A percentile compares a stretch with the other conserved stretches of the same genome.
These are phyloP conservation scores for Bruguiera sexangula DNA, from an alignment of 345 rosid species.

Conservation along the genomic window DNA sequence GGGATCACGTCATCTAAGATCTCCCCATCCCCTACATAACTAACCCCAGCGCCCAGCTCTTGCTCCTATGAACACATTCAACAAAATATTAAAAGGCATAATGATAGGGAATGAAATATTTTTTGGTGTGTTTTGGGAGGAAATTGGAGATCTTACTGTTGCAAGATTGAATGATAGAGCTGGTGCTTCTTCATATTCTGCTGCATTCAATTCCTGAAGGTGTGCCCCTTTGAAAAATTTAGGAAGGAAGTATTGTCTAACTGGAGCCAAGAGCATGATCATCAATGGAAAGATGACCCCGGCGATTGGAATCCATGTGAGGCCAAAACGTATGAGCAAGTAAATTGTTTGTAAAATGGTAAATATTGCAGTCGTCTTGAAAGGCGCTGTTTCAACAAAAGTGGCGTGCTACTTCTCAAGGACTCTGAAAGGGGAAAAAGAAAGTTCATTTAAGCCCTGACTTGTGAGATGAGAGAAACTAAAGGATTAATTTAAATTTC, in stretches of 20 bases:
- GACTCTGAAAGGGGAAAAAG: slow-evolving; percentile 19
- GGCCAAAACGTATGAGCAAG: slow-evolving; percentile 30
- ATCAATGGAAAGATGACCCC: slow-evolving; percentile 31
- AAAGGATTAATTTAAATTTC: not conserved
- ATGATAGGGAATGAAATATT: too few species aligned
- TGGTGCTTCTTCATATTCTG: too few species aligned
- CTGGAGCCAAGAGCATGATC: slow-evolving; percentile 36
- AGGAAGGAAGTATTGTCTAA: slow-evolving; percentile 29
- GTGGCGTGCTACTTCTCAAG: slow-evolving; percentile 32
- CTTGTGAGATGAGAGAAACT: not conserved
- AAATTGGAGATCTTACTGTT: too few species aligned
- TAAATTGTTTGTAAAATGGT: slow-evolving; percentile 28
- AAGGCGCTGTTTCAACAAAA: slow-evolving; percentile 32
- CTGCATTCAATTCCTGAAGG: too few species aligned
- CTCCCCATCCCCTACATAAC: too few species aligned
- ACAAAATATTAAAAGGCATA: too few species aligned
- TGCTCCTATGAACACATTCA: too few species aligned
- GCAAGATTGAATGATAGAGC: too few species aligned
- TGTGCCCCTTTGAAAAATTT: slow-evolving; percentile 30
- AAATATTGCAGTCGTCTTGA: slow-evolving; percentile 25
- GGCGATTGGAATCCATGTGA: slow-evolving; percentile 36
- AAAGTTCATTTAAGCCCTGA: not conserved
- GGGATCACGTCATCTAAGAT: too few species aligned
- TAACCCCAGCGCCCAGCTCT: too few species aligned
- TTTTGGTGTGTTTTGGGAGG: too few species aligned